phyloP scores from a whole-genome alignment of 805 yeast species.

The Metschnikowia orientalis region DNA sequence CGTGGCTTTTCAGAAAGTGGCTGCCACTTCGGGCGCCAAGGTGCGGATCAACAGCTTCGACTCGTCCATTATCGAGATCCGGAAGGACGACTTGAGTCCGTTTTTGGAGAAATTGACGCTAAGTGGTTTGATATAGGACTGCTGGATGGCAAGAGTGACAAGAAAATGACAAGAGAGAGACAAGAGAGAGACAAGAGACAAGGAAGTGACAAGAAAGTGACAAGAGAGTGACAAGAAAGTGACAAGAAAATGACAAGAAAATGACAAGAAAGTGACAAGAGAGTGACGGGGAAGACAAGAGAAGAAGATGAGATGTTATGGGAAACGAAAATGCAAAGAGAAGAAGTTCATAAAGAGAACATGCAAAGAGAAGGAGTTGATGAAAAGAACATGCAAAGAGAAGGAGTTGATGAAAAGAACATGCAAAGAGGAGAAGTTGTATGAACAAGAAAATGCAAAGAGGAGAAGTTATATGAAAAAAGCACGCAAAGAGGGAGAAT shows the following conservation, averaged over 20 bases:
- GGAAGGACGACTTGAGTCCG: conserved; percentile 82
- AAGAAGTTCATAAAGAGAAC: neutral
- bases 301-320: too few species aligned
- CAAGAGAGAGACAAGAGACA: neutral
- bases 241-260: neutral
- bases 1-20: conserved; percentile 85
- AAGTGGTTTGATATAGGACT: conserved; percentile 47
- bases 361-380: too few species aligned
- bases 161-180: neutral
- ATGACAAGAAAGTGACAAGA: neutral
- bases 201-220: too few species aligned
- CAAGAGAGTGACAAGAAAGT: too few species aligned
- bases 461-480: too few species aligned
- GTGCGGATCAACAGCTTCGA: conserved; percentile 93
- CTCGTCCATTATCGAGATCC: conserved; percentile 84
- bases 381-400: too few species aligned
- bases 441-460: too few species aligned
- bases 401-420: too few species aligned
- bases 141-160: neutral
- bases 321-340: too few species aligned
- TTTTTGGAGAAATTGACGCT: conserved; percentile 80
- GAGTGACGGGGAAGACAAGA: neutral
- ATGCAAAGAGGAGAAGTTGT: too few species aligned
- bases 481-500: too few species aligned
- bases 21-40: conserved; percentile 78